These are phyloP conservation scores for Selenicereus undatus DNA, from an alignment of 148 eudicot genomes.

Conservation along the genomic window DNA sequence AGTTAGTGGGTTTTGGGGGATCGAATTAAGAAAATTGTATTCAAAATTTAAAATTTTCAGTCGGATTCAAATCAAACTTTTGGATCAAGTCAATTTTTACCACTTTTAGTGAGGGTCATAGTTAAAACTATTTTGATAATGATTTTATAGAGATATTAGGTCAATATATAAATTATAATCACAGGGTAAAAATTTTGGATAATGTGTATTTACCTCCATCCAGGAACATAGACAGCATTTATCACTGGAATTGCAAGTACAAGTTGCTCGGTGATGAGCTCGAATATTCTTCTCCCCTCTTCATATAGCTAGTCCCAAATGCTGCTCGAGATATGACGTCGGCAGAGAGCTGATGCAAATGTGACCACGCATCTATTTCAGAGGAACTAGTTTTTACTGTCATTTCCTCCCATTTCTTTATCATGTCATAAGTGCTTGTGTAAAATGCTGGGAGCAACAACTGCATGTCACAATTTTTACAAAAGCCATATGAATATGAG, in stretches of 20 bases:
- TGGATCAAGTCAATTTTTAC: no score
- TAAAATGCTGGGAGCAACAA: slow-evolving; percentile 27
- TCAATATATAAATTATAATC: no score
- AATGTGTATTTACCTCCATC: not conserved
- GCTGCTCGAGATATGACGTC: slow-evolving; percentile 38
- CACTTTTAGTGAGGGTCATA: no score
- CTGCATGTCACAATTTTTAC: slow-evolving; percentile 8
- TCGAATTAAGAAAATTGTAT: no score
- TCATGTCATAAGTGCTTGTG: slow-evolving; percentile 19
- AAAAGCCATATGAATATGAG: no score
- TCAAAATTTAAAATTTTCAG: no score
- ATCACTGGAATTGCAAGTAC: not conserved
- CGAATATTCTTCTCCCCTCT: not conserved
- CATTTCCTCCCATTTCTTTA: slow-evolving; percentile 30
- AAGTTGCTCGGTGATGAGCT: slow-evolving; percentile 24
- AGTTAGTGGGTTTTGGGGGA: no score
- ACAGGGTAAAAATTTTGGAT: not conserved
- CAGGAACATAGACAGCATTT: slow-evolving; percentile 17
- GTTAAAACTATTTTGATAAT: no score
- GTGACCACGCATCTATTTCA: slow-evolving; percentile 34
- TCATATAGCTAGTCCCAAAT: slow-evolving; percentile 33
- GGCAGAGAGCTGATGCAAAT: slow-evolving; percentile 23
- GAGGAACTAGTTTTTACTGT: slow-evolving; percentile 14
- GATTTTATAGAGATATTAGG: no score
- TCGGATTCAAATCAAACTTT: no score